Evolutionary conservation across 768 basidiomycete genomes (phyloP).

Genomic region (Termitomyces eurrhizus): DNA sequence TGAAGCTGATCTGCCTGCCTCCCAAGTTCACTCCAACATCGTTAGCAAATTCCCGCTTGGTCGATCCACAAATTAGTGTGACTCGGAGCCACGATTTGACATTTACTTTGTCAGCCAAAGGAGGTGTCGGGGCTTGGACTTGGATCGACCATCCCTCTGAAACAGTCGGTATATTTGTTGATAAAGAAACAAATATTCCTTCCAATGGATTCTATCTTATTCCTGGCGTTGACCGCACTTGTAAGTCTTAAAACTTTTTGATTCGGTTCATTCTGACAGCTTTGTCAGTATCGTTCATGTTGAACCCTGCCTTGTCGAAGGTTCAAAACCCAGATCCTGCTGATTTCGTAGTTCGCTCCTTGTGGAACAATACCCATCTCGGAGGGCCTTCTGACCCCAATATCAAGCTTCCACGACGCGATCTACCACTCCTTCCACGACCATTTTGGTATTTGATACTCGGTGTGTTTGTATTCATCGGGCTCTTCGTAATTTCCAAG

Average conservation of each 20-base stretch:
- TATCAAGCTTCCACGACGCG: constrained; percentile 1
- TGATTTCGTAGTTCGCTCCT: constrained; percentile 46
- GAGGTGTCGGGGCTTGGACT: constrained; percentile 54
- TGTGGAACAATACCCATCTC: constrained; percentile 51
- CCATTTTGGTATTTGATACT: not conserved
- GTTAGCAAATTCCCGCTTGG: constrained; percentile 39
- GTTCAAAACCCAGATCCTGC: constrained; percentile 32
- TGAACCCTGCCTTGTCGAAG: constrained; percentile 35
- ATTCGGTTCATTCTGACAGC: not conserved
- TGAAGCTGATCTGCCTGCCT: not conserved
- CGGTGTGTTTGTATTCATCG: not conserved
- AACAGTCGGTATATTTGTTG: constrained; percentile 50
- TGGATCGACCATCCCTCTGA: constrained; percentile 58
- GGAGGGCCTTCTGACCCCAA: not conserved
- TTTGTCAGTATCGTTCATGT: constrained; percentile 44
- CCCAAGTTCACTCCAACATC: constrained; percentile 49
- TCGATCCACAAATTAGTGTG: constrained; percentile 46
- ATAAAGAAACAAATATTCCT: constrained; percentile 34
- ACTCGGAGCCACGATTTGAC: constrained; percentile 29
- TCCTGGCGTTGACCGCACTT: constrained; percentile 48
- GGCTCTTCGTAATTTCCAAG: not conserved
- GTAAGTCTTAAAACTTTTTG: constrained; percentile 29
- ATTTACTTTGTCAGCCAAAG: constrained; percentile 48
- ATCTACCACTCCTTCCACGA: not conserved
- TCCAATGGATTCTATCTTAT: constrained; percentile 53